Evolutionary conservation across 73 alveolate species (phyloP).

Genomic region (Paramecium tetraurelia): DNA sequence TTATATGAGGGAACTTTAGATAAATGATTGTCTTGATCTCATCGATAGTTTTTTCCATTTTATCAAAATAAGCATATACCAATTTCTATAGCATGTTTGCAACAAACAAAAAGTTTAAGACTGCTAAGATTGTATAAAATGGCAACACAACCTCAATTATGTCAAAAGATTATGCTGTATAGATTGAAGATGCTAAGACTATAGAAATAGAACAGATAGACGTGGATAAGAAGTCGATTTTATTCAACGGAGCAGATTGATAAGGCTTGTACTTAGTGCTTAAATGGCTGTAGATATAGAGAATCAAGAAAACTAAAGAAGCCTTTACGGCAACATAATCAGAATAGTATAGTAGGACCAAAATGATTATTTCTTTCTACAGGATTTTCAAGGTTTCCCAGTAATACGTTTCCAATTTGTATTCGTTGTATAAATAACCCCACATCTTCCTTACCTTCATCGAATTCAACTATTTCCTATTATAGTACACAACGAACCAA

Average conservation of each 20-base stretch:
- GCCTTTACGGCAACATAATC: constrained; percentile 1
- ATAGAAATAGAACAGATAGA: neutral
- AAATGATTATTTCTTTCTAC: neutral
- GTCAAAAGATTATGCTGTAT: neutral
- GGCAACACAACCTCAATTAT: neutral
- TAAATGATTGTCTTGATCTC: neutral
- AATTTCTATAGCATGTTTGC: neutral
- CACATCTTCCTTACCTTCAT: neutral
- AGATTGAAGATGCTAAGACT: neutral
- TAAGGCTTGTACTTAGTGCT: neutral
- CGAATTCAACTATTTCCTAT: neutral
- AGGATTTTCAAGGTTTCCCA: constrained; percentile 17
- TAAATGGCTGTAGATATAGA: neutral
- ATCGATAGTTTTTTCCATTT: neutral
- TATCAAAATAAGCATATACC: neutral
- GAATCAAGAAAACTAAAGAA: neutral
- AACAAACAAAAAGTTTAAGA: neutral
- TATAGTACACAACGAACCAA: neutral
- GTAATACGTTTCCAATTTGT: neutral
- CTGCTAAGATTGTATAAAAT: neutral
- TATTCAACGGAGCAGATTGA: neutral
- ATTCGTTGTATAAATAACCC: constrained; percentile 32
- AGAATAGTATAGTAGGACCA: neutral
- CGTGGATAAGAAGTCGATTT: neutral
- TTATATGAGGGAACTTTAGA: neutral